phyloP scores from a whole-genome alignment of 768 basidiomycete species.

The Boletus vinaceobasis region DNA sequence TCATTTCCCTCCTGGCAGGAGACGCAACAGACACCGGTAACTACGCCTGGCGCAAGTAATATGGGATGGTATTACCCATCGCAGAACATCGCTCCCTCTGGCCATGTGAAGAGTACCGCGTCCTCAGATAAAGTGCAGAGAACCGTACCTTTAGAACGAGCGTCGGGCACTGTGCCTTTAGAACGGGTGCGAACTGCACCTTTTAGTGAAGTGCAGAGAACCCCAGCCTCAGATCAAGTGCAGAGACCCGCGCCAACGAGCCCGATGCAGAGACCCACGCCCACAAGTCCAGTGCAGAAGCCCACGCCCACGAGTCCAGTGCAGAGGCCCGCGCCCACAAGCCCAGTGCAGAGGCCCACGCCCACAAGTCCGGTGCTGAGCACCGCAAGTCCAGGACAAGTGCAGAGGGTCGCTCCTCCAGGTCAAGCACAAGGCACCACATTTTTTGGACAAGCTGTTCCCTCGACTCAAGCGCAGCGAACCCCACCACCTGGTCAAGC shows the following conservation, averaged over 20 bases:
- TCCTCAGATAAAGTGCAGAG: background rate
- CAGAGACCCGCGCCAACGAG: background rate
- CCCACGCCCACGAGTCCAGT: background rate
- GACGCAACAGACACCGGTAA: background rate
- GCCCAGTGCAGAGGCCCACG: background rate
- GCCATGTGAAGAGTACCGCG: background rate
- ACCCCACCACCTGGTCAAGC: background rate
- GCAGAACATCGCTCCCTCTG: background rate
- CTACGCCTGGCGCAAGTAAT: background rate
- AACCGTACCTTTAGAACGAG: background rate
- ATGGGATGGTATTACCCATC: slow-evolving; percentile 5
- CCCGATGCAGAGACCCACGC: background rate
- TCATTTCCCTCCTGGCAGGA: slow-evolving; percentile 10
- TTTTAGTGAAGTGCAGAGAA: background rate
- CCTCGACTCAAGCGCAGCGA: background rate
- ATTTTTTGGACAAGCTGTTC: background rate
- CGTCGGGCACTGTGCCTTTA: background rate
- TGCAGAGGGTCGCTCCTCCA: background rate
- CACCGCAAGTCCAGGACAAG: background rate
- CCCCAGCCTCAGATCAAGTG: background rate
- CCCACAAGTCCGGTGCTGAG: background rate
- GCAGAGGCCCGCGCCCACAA: background rate
- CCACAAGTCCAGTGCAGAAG: background rate
- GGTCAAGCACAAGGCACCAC: background rate
- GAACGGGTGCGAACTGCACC: background rate